phyloP scores from a whole-genome alignment of 768 basidiomycete species.

The Rhodotorula toruloides region DNA sequence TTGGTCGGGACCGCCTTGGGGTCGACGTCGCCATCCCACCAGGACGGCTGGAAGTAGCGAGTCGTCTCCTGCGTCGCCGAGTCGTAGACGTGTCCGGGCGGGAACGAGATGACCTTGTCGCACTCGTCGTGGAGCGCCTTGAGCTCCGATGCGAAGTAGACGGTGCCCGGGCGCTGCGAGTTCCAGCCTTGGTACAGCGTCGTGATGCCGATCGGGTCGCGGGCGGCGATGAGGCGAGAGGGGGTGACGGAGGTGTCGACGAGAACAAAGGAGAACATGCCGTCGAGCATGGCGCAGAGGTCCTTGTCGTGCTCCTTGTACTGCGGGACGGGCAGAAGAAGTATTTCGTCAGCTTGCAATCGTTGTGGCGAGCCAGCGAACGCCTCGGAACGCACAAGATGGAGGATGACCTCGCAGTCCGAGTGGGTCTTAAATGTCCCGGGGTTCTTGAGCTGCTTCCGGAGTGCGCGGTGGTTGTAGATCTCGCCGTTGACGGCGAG shows the following conservation, averaged over 20 bases:
- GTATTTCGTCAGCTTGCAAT: neutral
- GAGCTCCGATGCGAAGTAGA: constrained; percentile 93
- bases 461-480: constrained; percentile 87
- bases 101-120: constrained; percentile 90
- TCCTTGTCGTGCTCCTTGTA: constrained; percentile 75
- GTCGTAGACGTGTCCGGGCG: constrained; percentile 94
- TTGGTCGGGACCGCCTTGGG: constrained; percentile 58
- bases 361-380: too few species aligned
- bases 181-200: constrained; percentile 97
- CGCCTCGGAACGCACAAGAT: constrained; percentile 58
- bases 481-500: constrained; percentile 98
- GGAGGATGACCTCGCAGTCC: constrained; percentile 94
- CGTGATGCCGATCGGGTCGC: constrained; percentile 95
- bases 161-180: constrained; percentile 70
- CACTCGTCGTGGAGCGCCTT: constrained; percentile 87
- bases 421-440: constrained; percentile 93
- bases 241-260: constrained; percentile 88
- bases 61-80: constrained; percentile 69
- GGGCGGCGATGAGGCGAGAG: constrained; percentile 84
- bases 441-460: constrained; percentile 58
- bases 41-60: constrained; percentile 80
- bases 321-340: constrained; percentile 53
- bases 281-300: constrained; percentile 77
- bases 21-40: constrained; percentile 82
- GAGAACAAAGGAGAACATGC: constrained; percentile 98